Conservation (phyloP, 768 basidiomycete genomes). For the Lactarius trivialis region DNA sequence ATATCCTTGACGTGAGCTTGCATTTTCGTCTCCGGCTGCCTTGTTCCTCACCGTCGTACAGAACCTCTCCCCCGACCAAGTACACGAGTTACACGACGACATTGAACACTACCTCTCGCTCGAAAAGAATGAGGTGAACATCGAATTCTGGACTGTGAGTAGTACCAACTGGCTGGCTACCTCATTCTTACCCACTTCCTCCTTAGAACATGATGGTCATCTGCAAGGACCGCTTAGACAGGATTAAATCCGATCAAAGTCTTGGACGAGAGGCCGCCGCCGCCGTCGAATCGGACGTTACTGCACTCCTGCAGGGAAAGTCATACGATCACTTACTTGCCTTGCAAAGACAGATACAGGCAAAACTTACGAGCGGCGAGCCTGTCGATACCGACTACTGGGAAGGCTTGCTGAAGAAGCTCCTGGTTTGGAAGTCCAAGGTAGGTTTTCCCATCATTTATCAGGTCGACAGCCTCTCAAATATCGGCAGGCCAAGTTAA, state of each 20-base stretch:
- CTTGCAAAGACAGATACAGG: slow-evolving; percentile 81
- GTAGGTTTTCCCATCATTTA: slow-evolving; percentile 35
- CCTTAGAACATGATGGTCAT: slow-evolving; percentile 93
- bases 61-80: slow-evolving; percentile 84
- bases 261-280: slow-evolving; percentile 64
- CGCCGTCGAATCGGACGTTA: slow-evolving; percentile 82
- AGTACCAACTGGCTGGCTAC: slow-evolving; percentile 8
- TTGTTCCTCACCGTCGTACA: slow-evolving; percentile 28
- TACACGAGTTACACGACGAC: slow-evolving; percentile 89
- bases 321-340: slow-evolving; percentile 75
- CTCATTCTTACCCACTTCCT: slow-evolving; percentile 1
- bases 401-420: slow-evolving; percentile 86
- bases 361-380: slow-evolving; percentile 85
- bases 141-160: slow-evolving; percentile 96
- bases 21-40: neutral
- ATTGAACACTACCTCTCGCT: slow-evolving; percentile 87
- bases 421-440: slow-evolving; percentile 97
- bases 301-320: slow-evolving; percentile 75
- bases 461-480: slow-evolving; percentile 4
- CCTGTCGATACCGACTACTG: slow-evolving; percentile 97
- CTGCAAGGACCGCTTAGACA: slow-evolving; percentile 83
- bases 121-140: slow-evolving; percentile 75
- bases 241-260: slow-evolving; percentile 54
- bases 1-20: slow-evolving; percentile 81
- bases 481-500: slow-evolving; percentile 70